Percentiles rank a stretch among this genome's conserved stretches.
Conservation (phyloP, 495 filamentous ascomycete species). For the Usnea hakonensis region DNA sequence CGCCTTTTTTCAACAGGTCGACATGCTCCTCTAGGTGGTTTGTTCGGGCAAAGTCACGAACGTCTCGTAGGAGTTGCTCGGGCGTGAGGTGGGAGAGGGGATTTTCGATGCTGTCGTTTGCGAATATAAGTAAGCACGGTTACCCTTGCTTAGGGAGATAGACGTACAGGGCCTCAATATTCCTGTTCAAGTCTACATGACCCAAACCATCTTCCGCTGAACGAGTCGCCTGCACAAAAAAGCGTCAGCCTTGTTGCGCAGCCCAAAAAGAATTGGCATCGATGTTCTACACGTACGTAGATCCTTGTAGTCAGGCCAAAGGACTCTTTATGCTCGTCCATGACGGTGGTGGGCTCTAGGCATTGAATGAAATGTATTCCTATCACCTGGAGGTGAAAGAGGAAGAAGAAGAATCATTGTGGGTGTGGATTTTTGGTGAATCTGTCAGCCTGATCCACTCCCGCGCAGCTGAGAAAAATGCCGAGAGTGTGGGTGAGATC, state of each 20-base stretch:
- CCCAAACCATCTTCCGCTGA: constrained; percentile 17
- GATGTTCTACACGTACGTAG: constrained; percentile 8
- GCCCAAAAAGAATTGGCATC: not conserved
- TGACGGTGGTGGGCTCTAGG: not conserved
- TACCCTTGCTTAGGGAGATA: not conserved
- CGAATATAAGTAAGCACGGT: not conserved
- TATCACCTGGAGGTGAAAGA: not conserved
- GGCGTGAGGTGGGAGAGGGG: constrained; percentile 51
- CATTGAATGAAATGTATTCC: not conserved
- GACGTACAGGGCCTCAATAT: constrained; percentile 22
- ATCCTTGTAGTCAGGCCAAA: constrained; percentile 20
- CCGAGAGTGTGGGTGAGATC: not conserved
- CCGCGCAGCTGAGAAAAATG: not conserved
- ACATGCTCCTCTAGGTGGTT: constrained; percentile 49
- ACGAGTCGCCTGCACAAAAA: constrained; percentile 12
- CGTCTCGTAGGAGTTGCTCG: constrained; percentile 48
- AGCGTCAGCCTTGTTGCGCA: constrained; percentile 7
- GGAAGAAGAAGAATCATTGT: not conserved
- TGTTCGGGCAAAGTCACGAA: constrained; percentile 50
- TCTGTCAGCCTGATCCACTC: constrained; percentile 7
- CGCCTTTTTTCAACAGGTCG: constrained; percentile 55
- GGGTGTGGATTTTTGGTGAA: not conserved
- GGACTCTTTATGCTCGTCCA: constrained; percentile 18
- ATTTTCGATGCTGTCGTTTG: constrained; percentile 39
- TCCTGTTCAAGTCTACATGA: constrained; percentile 23